Evolutionary conservation across 225 moss, liverwort and hornwort genomes (phyloP).

Genomic region (Rhytidiadelphus loreus): DNA sequence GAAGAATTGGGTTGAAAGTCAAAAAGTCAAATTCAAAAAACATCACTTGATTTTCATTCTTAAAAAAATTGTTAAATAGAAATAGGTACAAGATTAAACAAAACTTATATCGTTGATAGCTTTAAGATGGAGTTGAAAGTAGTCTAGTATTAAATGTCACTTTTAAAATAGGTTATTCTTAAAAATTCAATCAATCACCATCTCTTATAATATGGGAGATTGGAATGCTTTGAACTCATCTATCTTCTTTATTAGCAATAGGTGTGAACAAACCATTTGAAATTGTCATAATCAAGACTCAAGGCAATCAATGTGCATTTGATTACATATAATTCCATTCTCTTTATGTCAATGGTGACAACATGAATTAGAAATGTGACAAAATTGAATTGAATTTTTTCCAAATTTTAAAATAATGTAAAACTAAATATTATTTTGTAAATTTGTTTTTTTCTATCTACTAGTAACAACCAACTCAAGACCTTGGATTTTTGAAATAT

Average conservation of each 20-base stretch:
- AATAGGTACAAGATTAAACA: no score
- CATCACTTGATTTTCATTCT: no score
- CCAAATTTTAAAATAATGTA: background rate
- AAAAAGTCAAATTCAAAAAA: no score
- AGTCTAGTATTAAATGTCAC: rapidly evolving
- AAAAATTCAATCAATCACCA: background rate
- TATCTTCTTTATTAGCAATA: background rate
- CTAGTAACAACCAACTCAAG: background rate
- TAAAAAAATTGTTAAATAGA: no score
- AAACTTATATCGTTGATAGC: no score
- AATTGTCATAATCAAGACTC: background rate
- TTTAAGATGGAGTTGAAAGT: no score
- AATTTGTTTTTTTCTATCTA: rapidly evolving
- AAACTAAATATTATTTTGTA: background rate
- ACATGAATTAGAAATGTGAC: background rate
- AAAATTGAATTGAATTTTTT: background rate
- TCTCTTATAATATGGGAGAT: background rate
- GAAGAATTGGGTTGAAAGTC: no score
- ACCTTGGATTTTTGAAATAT: background rate
- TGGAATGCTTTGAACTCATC: background rate
- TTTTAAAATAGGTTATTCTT: background rate
- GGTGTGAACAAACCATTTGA: background rate
- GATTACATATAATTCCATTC: rapidly evolving
- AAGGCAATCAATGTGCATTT: background rate
- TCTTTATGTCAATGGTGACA: background rate